Percentiles rank a stretch among this genome's conserved stretches.
Evolutionary conservation across 1,139 yeast genomes (phyloP).

Genomic region (Kodamaea anthophila): DNA sequence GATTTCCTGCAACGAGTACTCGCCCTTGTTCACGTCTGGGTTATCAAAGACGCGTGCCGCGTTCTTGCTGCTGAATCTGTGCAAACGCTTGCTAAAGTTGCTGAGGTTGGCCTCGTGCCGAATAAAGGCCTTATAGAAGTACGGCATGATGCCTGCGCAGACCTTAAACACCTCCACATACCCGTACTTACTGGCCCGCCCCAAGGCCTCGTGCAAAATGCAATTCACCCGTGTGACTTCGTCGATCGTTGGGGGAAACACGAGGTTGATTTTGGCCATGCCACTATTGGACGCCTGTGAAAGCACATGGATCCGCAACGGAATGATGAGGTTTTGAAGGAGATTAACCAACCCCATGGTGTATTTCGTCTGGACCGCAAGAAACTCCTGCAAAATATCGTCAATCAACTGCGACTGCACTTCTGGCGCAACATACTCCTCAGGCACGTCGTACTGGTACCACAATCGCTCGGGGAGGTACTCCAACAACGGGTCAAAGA

Average conservation of each 20-base stretch:
- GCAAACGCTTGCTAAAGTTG: slow-evolving; percentile 34
- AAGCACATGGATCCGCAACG: slow-evolving; percentile 65
- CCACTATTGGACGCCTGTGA: slow-evolving; percentile 42
- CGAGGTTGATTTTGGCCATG: slow-evolving; percentile 60
- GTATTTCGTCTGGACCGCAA: slow-evolving; percentile 65
- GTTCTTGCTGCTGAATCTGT: slow-evolving; percentile 41
- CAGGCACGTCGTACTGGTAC: slow-evolving; percentile 53
- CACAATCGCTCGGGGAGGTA: slow-evolving; percentile 88
- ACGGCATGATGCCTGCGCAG: slow-evolving; percentile 74
- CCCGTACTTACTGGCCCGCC: slow-evolving; percentile 62
- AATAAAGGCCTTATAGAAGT: slow-evolving; percentile 86
- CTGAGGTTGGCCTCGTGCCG: slow-evolving; percentile 78
- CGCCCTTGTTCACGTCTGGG: slow-evolving; percentile 23
- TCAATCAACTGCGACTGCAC: slow-evolving; percentile 18
- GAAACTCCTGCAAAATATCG: slow-evolving; percentile 60
- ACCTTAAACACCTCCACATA: slow-evolving; percentile 70
- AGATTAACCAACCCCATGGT: slow-evolving; percentile 68
- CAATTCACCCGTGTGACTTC: slow-evolving; percentile 87
- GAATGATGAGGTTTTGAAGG: slow-evolving; percentile 72
- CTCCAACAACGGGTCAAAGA: slow-evolving; percentile 84
- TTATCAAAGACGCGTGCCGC: slow-evolving; percentile 38
- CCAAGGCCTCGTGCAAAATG: slow-evolving; percentile 69
- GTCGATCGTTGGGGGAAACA: slow-evolving; percentile 93
- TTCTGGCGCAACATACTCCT: slow-evolving; percentile 10
- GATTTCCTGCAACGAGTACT: slow-evolving; percentile 51